These are phyloP conservation scores for Ailanthus altissimus DNA, from an alignment of 345 rosid species.

Conservation along the genomic window DNA sequence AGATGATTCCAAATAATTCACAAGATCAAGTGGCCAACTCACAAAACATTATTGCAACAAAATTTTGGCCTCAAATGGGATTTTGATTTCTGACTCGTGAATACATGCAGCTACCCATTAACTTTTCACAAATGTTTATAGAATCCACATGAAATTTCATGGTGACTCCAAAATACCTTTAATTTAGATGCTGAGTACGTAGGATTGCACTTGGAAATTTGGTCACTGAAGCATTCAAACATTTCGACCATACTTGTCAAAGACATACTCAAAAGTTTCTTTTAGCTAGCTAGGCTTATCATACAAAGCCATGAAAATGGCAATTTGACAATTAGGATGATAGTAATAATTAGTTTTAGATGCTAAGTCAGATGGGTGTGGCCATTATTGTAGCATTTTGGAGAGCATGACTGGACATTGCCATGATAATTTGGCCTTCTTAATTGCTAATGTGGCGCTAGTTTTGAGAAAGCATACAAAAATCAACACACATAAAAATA, in stretches of 20 bases:
- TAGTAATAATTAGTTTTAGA: background rate
- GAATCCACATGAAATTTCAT: slow-evolving; percentile 14
- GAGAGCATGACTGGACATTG: slow-evolving; percentile 6
- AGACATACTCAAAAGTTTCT: slow-evolving; percentile 26
- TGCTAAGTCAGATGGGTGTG: background rate
- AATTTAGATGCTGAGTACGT: slow-evolving; percentile 10
- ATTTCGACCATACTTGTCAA: slow-evolving; percentile 15
- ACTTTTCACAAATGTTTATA: slow-evolving; percentile 16
- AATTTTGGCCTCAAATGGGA: slow-evolving; percentile 22
- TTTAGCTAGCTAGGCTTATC: background rate
- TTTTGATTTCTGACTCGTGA: slow-evolving; percentile 30
- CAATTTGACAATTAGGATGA: slow-evolving; percentile 1
- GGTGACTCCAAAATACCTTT: background rate
- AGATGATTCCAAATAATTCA: background rate
- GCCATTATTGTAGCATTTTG: background rate
- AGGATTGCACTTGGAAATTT: slow-evolving; percentile 21
- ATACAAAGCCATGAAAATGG: background rate
- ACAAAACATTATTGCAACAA: slow-evolving; percentile 8
- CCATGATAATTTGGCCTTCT: background rate
- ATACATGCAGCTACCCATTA: slow-evolving; percentile 6
- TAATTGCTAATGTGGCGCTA: background rate
- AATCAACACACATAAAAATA: background rate
- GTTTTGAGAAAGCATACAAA: background rate
- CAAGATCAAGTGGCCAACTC: slow-evolving; percentile 20
- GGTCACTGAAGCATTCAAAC: slow-evolving; percentile 1